Evolutionary conservation across 768 basidiomycete genomes (phyloP).

Genomic region (Mycena chlorophos): DNA sequence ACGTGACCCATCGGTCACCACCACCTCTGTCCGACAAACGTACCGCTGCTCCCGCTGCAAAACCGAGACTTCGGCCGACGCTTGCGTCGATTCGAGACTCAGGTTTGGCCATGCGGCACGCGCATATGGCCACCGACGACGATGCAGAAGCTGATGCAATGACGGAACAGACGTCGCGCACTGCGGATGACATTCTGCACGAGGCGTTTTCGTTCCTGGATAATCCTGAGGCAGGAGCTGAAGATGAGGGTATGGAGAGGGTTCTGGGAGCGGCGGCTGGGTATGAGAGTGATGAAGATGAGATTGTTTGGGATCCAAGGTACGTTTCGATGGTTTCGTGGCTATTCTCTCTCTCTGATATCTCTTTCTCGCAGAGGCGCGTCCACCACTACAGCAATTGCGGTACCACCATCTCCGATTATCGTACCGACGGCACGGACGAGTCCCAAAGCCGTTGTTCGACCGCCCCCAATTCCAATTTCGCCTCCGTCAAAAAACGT

Average conservation of each 20-base stretch:
- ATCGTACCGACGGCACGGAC: conserved; percentile 13
- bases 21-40: no score
- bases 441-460: conserved; percentile 17
- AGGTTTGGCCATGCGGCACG: conserved; percentile 12
- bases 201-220: conserved; percentile 58
- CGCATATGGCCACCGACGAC: neutral
- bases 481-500: neutral
- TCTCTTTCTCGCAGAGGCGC: neutral
- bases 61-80: no score
- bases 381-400: neutral
- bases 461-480: conserved; percentile 17
- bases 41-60: no score
- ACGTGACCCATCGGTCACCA: no score
- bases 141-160: conserved; percentile 57
- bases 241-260: neutral
- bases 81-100: conserved; percentile 29
- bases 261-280: conserved; percentile 34
- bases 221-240: conserved; percentile 38
- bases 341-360: neutral
- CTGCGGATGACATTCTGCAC: conserved; percentile 81
- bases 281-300: conserved; percentile 61
- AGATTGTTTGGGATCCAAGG: conserved; percentile 78
- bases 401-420: conserved; percentile 9
- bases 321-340: conserved; percentile 25
- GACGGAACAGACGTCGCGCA: conserved; percentile 67